Evolutionary conservation across 805 yeast genomes (phyloP), one percentile per base, ranked within the genome.

Genomic region (Saccharomycopsis sp.): DNA sequence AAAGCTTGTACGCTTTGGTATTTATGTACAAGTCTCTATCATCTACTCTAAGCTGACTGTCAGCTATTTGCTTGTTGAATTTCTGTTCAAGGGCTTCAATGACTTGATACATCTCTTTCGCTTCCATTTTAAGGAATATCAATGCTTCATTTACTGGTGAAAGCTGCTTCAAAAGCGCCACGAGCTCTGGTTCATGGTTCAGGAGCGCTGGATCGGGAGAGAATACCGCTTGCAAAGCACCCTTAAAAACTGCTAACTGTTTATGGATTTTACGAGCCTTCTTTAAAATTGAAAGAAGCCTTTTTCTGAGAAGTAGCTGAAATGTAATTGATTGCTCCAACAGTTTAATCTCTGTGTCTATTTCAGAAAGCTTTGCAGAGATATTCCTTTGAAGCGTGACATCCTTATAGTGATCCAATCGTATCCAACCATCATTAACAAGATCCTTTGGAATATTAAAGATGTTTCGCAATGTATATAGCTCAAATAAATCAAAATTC

Each of bases 401-500:
- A 1, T 77, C 81, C 54, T 79, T 77, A 58, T 91, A 94, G 66
- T 89, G 94, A 53, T 77, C 77, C 52, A 91, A 72, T 52, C 85
- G 70, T 57, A 91, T 72, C 75, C 81, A 83, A 3, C 96, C 95
- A 12, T 73, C 79, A 2, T 77, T 78, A 0, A 86, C 75, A 37
- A 89, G 73, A 14, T 83, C 87, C 3, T 70, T 71, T 0, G 97
- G 96, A 16, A 91, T 73, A 12, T 79, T 79, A 56, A 91, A 75
- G 12, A 91, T 81, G 67, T 91, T 91, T 66, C 97, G 73, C 54
- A 89, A 71, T 1, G 88, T 80, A 70, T 91, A 91, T 37, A 90
- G 72, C 71, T 91, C 97, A 64, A 89, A 83, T 68, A 85, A 85
- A 69, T 91, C 97, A 68, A 89, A 91, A 67, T 88, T 88, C 63